Evolutionary conservation across 164 flowering plant species (phyloP), one percentile per base, ranked within the genome.

Genomic region (Santalum album): DNA sequence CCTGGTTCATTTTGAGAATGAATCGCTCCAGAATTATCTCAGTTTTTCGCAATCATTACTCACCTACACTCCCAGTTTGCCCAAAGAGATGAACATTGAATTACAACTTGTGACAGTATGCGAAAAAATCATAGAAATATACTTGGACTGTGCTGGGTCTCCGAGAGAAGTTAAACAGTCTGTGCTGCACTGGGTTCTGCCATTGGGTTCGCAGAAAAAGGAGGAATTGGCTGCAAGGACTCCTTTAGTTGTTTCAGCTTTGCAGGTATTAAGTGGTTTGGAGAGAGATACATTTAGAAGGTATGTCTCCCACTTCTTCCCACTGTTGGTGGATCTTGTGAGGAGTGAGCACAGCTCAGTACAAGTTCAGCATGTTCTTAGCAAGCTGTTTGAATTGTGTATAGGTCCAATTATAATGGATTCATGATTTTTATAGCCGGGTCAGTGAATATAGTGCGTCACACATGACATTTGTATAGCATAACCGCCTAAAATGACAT

Each of bases 181-280:
- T 4, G 47, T 32, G 49, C 23, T 58, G 24, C 81, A 74, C 45
- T 85, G 95, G 86, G 65, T 72, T 53, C 80, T 87, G 54, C 97
- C 97, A 0, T 55, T 94, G 27, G 86, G 89, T 45, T 74, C 94
- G 20, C 82, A 84, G 5, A 80, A 75, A 68, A 94, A 82, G 76
- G 99, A 94, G 67, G 96, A 94, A 56, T 29, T 90, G 65, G 86
- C 82, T n/a, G 84, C 95, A 2, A 68, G 97, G 46, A 82, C 88
- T 7, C 59, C 96, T 14, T 63, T 87, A 26, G 71, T 81, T 23
- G 70, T 87, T 54, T 64, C 75, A 21, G 86, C 88, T 0, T 66
- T 94, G 77, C 66, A 65, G 53, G 74, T 68, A 49, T 65, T 94
- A 68, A 54, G 71, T 55, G 69, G 70, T 24, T 58, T 90, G 69